phyloP scores from a whole-genome alignment of 1,284 basidiomycete species.

The Fomitopsis betulina region DNA sequence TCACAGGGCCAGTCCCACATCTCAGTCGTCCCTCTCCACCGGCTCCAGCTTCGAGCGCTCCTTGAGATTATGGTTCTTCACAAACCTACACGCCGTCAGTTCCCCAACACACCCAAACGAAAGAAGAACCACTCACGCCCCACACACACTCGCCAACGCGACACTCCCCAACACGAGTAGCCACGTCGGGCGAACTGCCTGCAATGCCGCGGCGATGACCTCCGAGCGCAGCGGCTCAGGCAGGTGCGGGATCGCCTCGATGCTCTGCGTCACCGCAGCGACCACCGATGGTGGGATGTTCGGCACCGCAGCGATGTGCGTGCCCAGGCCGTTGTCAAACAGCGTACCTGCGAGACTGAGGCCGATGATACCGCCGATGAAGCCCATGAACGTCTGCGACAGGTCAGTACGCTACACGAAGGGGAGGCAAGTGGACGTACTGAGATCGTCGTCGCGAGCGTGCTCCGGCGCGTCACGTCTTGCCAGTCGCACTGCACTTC shows the following conservation, averaged over 20 bases:
- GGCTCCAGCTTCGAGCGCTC: neutral
- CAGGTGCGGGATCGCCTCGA: slow-evolving; percentile 5
- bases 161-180: slow-evolving; percentile 1
- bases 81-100: neutral
- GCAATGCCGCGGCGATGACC: slow-evolving; percentile 3
- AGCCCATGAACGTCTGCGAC: slow-evolving; percentile 1
- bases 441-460: slow-evolving; percentile 6
- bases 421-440: neutral
- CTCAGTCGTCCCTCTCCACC: neutral
- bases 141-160: neutral
- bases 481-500: slow-evolving; percentile 7
- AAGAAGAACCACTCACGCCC: neutral
- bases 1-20: too few species aligned
- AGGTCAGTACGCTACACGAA: neutral
- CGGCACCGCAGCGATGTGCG: neutral
- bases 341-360: slow-evolving; percentile 9
- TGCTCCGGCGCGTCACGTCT: slow-evolving; percentile 3
- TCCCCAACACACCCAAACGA: neutral
- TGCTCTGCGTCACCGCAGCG: slow-evolving; percentile 1
- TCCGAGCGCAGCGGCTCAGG: slow-evolving; percentile 5
- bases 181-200: slow-evolving; percentile 2
- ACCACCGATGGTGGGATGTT: slow-evolving; percentile 2
- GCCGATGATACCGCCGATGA: slow-evolving; percentile 5
- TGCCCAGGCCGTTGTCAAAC: slow-evolving; percentile 7
- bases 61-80: slow-evolving; percentile 1